These are phyloP conservation scores for Mycena filopes DNA, from an alignment of 768 basidiomycete species.

Conservation along the genomic window DNA sequence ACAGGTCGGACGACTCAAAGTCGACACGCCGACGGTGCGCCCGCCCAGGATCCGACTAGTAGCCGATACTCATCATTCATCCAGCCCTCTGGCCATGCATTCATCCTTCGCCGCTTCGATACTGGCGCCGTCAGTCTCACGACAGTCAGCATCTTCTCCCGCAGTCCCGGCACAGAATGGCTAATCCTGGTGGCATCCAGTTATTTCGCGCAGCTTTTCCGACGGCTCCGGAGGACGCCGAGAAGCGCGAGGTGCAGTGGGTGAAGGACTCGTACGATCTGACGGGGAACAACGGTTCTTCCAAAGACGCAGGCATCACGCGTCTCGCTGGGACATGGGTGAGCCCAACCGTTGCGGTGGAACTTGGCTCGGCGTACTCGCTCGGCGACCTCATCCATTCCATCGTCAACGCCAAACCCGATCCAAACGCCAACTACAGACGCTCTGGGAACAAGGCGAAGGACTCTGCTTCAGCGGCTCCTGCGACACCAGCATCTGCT, in stretches of 20 bases:
- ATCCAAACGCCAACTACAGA: conserved; percentile 82
- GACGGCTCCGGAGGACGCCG: conserved; percentile 76
- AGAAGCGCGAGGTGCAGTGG: conserved; percentile 85
- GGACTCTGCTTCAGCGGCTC: conserved; percentile 35
- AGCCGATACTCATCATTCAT: conserved; percentile 19
- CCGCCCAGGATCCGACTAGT: conserved; percentile 26
- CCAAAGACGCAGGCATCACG: conserved; percentile 66
- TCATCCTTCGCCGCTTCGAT: conserved; percentile 93
- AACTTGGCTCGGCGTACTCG: conserved; percentile 74
- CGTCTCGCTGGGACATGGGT: conserved; percentile 94
- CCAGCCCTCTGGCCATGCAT: conserved; percentile 85
- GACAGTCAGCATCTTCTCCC: conserved; percentile 55
- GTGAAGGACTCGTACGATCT: conserved; percentile 84
- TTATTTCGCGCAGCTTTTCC: conserved; percentile 96
- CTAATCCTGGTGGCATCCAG: too few species aligned
- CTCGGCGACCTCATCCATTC: conserved; percentile 69
- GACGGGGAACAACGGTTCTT: conserved; percentile 78
- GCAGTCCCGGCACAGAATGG: too few species aligned
- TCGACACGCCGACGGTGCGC: conserved; percentile 80
- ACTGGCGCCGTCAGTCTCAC: conserved; percentile 92
- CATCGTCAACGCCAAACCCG: conserved; percentile 79
- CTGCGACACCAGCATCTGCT: conserved; percentile 38
- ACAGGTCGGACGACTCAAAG: conserved; percentile 90
- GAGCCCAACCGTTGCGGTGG: conserved; percentile 68
- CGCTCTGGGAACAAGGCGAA: conserved; percentile 64